These are phyloP conservation scores for Peterozyma toletana DNA, from an alignment of 805 yeast genomes.

Conservation along the genomic window DNA sequence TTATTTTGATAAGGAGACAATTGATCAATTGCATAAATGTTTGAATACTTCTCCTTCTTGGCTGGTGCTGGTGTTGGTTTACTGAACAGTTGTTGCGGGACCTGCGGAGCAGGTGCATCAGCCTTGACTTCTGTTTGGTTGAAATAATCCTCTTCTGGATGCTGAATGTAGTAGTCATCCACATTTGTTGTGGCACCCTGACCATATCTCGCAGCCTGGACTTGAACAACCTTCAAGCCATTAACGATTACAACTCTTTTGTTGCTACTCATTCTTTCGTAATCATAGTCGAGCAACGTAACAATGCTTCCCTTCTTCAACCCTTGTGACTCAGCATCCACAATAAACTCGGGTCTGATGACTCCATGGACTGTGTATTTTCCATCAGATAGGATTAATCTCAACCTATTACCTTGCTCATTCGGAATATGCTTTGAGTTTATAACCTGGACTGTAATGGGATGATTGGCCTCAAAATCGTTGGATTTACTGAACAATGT, in stretches of 20 bases:
- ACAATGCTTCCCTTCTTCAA: slow-evolving; percentile 38
- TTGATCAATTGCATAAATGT: slow-evolving; percentile 71
- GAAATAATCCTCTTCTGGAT: slow-evolving; percentile 45
- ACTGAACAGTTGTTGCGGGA: slow-evolving; percentile 14
- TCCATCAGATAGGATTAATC: slow-evolving; percentile 48
- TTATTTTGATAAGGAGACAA: slow-evolving; percentile 84
- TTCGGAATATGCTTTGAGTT: slow-evolving; percentile 29
- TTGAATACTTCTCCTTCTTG: slow-evolving; percentile 21
- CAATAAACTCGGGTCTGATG: slow-evolving; percentile 38
- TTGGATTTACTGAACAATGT: slow-evolving; percentile 14
- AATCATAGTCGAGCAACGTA: slow-evolving; percentile 30
- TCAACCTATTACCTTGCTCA: slow-evolving; percentile 31
- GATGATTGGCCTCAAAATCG: slow-evolving; percentile 14
- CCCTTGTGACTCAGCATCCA: slow-evolving; percentile 35
- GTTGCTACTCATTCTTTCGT: slow-evolving; percentile 35
- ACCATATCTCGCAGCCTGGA: slow-evolving; percentile 28
- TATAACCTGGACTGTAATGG: slow-evolving; percentile 27
- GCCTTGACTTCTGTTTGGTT: slow-evolving; percentile 1
- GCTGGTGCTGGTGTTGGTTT: slow-evolving; percentile 2
- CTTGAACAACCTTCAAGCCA: slow-evolving; percentile 33
- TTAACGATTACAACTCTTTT: slow-evolving; percentile 42
- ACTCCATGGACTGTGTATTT: slow-evolving; percentile 42
- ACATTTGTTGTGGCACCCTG: slow-evolving; percentile 32
- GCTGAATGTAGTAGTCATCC: slow-evolving; percentile 51
- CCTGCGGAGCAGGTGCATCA: slow-evolving; percentile 12